Base-by-base conservation (phyloP, 1,284 basidiomycete species). In the Marasmius sp. region DNA sequence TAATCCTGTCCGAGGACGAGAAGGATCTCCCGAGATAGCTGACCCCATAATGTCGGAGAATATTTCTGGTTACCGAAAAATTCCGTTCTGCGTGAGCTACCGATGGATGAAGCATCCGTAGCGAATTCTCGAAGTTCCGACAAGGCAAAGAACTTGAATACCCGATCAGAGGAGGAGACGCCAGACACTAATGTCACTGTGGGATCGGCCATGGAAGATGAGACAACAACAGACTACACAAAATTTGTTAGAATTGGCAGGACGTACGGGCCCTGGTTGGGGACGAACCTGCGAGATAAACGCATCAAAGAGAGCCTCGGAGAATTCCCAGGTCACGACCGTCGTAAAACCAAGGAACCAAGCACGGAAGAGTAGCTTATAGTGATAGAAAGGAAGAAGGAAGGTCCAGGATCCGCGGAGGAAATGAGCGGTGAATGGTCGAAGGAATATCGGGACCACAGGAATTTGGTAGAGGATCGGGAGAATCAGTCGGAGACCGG, bases 21-120 rank as follows among this genome's bases (percentile, higher is more conserved):
- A 2, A 93, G 78, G 22, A 84, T 80, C 58, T 86, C 84, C 3
- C 88, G 79, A 12, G 80, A 78, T 27, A 92, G 75, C 3, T 79
- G 79, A 36, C 76, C 77, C 90, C 91, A 93, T 4, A 89, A 71
- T 58, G 76, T 85, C 0, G 87, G 87, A 27, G 78, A 81, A 51
- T 84, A 82, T 67, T 87, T 89, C 69, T 90, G 87, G 67, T 93
- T 90, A 1, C 79, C 81, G 68, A 92, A 92, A 1, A 93, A 72
- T 0, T 82, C 80, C 1, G 81, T 77, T 7, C 91, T 80, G 39
- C 79, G 77, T 0, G 79, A 68, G 12, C 74, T 70, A 0, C 79
- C 80, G 5, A 74, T 63, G 0, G 78, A 57, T 3, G 77, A 75
- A 14, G 77, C 72, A 36, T 81, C 81, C 12, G 72, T 67, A 0